Conservation (phyloP, 2,329 filamentous ascomycete genomes). For the Domatiomyces globalis region DNA sequence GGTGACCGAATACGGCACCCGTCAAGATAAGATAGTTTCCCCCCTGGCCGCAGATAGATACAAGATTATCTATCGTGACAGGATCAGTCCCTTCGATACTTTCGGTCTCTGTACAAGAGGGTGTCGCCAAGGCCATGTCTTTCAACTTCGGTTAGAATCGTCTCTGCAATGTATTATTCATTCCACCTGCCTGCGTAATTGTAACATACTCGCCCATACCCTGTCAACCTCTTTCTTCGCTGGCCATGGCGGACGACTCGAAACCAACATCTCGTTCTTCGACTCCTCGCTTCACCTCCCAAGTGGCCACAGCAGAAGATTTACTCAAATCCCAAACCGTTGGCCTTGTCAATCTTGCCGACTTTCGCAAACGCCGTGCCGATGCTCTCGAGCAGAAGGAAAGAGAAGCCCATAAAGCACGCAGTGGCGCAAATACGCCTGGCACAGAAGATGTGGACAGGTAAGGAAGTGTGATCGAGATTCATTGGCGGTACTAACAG, state of each 20-base stretch:
- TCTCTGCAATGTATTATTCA: too few relatives aligned
- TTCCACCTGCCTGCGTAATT: too few relatives aligned
- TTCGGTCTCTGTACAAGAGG: too few relatives aligned
- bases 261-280: slow-evolving; percentile 29
- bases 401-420: slow-evolving; percentile 56
- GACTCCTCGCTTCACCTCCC: slow-evolving; percentile 51
- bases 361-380: slow-evolving; percentile 90
- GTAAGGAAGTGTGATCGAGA: slow-evolving; percentile 33
- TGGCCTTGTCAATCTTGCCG: slow-evolving; percentile 77
- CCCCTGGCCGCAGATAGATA: too few relatives aligned
- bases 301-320: slow-evolving; percentile 64
- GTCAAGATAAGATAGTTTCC: too few relatives aligned
- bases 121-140: too few relatives aligned
- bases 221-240: background rate
- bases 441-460: slow-evolving; percentile 41
- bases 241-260: slow-evolving; percentile 15
- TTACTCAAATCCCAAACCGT: slow-evolving; percentile 75
- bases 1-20: too few relatives aligned
- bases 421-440: slow-evolving; percentile 33
- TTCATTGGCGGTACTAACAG: slow-evolving; percentile 32
- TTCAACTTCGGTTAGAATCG: too few relatives aligned
- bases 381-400: slow-evolving; percentile 88
- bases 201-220: too few relatives aligned
- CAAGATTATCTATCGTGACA: too few relatives aligned
- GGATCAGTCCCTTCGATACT: too few relatives aligned